Base-by-base conservation (phyloP, 2,329 filamentous ascomycete species). In the Samsoniella hepiali region DNA sequence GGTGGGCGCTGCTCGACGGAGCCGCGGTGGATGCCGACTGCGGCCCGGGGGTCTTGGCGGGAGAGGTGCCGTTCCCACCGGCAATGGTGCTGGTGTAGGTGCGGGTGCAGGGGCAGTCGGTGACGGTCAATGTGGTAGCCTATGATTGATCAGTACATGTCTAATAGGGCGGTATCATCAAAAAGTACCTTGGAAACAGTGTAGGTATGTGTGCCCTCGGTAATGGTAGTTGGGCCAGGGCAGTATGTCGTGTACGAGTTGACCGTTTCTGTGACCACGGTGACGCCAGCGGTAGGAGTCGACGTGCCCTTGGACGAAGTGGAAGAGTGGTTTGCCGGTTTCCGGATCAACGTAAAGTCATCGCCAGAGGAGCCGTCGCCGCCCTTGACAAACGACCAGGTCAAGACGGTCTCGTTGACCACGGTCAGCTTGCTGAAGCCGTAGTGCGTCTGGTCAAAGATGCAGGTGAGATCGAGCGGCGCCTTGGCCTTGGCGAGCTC, bases 231-330 rank as follows among this genome's bases (percentile, higher is more conserved):
- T 65, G 87, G 73, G 68, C 73, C 78, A 15, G 87, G 85, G 83
- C 87, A 90, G 82, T 80, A 88, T 69, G 87, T 90, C 75, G 82
- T 86, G 78, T 83, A 82, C 57, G 80, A 77, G 64, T 83, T 87
- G 66, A 89, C 81, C 65, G 83, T 77, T 78, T 87, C 82, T 67
- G 85, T 89, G 76, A 79, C 80, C 75, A 82, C 83, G 71, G 74
- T 76, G 68, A 78, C 75, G 1, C 32, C 9, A 6, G 47, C 22
- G 2, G 32, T 29, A 13, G 32, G 15, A 3, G 44, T 13, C 8
- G 56, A 58, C 6, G 56, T 17, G 8, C 13, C 8, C 8, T 31
- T 15, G 13, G 56, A 40, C 3, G 44, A 49, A 15, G 56, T 50
- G 11, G 31, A 34, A 3, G 44, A 38, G 56, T 29, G 31, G 34